Evolutionary conservation across 805 yeast genomes (phyloP).

Genomic region (Cyberlindnera japonica): DNA sequence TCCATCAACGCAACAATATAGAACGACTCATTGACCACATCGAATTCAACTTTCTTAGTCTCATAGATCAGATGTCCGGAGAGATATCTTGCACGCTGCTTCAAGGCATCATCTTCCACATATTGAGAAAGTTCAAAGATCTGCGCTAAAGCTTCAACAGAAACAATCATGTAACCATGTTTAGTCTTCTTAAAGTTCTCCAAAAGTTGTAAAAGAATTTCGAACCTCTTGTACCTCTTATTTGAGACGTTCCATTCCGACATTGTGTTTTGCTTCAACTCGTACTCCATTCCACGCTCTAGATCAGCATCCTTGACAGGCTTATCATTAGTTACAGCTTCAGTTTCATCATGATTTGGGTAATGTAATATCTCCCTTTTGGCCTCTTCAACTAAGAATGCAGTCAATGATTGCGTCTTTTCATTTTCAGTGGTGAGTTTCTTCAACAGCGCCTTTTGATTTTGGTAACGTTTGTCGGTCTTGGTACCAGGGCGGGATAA

Average conservation of each 20-base stretch:
- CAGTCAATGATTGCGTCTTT: conserved; percentile 11
- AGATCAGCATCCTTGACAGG: conserved; percentile 2
- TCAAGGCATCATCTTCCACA: conserved; percentile 30
- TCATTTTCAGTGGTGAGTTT: conserved; percentile 9
- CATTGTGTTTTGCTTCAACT: conserved; percentile 10
- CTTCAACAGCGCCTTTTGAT: conserved; percentile 11
- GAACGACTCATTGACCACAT: conserved; percentile 48
- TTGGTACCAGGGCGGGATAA: conserved; percentile 20
- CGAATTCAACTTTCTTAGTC: conserved; percentile 40
- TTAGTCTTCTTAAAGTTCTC: conserved; percentile 8
- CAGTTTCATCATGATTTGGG: conserved; percentile 17
- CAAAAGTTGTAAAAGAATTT: conserved; percentile 14
- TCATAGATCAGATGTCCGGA: conserved; percentile 43
- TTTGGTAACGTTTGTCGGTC: conserved; percentile 20
- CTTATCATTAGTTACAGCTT: conserved; percentile 1
- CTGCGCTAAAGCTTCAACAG: conserved; percentile 32
- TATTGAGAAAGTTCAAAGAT: conserved; percentile 40
- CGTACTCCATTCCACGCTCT: conserved; percentile 19
- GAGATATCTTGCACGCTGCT: conserved; percentile 33
- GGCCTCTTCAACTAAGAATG: conserved; percentile 19
- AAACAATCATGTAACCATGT: conserved; percentile 21
- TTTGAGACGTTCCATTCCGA: conserved; percentile 10
- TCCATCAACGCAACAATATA: conserved; percentile 43
- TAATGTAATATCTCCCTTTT: conserved; percentile 12
- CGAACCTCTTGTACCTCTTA: conserved; percentile 16